Evolutionary conservation across 1,139 yeast species (phyloP).

Genomic region (Scheffersomyces insectosa): DNA sequence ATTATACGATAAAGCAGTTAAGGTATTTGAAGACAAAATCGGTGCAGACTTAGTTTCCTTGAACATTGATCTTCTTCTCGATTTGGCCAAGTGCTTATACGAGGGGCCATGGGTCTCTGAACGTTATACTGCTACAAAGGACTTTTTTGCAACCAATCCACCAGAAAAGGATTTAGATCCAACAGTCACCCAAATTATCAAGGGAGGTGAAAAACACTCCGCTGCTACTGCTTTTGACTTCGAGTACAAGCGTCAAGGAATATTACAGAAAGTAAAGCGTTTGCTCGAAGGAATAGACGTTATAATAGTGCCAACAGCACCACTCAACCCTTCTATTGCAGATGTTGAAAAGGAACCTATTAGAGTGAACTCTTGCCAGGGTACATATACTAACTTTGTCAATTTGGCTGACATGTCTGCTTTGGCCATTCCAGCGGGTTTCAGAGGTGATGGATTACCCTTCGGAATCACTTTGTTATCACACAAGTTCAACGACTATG

Average conservation of each 20-base stretch:
- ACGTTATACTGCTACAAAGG: slow-evolving; percentile 79
- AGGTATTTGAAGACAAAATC: slow-evolving; percentile 51
- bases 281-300: slow-evolving; percentile 66
- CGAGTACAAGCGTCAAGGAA: slow-evolving; percentile 81
- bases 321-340: slow-evolving; percentile 79
- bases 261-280: slow-evolving; percentile 62
- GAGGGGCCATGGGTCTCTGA: slow-evolving; percentile 99
- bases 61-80: slow-evolving; percentile 73
- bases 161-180: slow-evolving; percentile 75
- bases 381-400: slow-evolving; percentile 95
- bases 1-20: slow-evolving; percentile 63
- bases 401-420: slow-evolving; percentile 93
- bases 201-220: slow-evolving; percentile 70
- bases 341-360: slow-evolving; percentile 80
- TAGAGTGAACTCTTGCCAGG: slow-evolving; percentile 80
- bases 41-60: slow-evolving; percentile 54
- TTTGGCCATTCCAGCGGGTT: slow-evolving; percentile 87
- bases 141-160: slow-evolving; percentile 73
- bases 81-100: slow-evolving; percentile 84
- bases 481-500: slow-evolving; percentile 81
- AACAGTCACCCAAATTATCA: slow-evolving; percentile 73
- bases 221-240: slow-evolving; percentile 83
- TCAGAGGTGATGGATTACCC: slow-evolving; percentile 81
- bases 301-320: slow-evolving; percentile 88
- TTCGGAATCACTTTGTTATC: slow-evolving; percentile 87